phyloP scores from a whole-genome alignment of 257 asterid genomes.

The Ilex asprella region DNA sequence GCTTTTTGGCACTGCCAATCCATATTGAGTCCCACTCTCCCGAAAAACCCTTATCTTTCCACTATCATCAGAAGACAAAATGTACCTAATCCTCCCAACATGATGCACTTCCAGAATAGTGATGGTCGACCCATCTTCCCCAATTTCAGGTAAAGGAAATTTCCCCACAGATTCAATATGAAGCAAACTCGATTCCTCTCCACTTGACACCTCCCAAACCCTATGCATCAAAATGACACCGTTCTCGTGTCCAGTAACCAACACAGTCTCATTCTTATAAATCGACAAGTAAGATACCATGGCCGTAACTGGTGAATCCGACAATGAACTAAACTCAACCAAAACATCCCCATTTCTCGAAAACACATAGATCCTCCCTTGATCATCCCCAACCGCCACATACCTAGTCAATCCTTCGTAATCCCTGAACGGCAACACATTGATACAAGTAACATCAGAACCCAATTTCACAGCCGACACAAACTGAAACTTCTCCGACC shows the following conservation, averaged over 20 bases:
- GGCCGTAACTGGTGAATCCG: constrained; percentile 48
- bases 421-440: constrained; percentile 69
- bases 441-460: constrained; percentile 56
- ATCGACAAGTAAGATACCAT: constrained; percentile 52
- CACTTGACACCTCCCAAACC: constrained; percentile 60
- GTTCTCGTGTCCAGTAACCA: constrained; percentile 71
- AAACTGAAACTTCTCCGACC: constrained; percentile 91
- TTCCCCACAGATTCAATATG: constrained; percentile 43
- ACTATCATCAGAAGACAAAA: constrained; percentile 44
- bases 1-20: constrained; percentile 46
- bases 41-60: constrained; percentile 60
- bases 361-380: constrained; percentile 54
- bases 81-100: constrained; percentile 71
- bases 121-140: constrained; percentile 30
- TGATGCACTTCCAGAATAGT: constrained; percentile 67
- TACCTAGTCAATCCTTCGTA: constrained; percentile 74
- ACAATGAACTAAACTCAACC: constrained; percentile 41
- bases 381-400: constrained; percentile 72
- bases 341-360: constrained; percentile 66
- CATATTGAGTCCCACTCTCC: constrained; percentile 65
- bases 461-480: constrained; percentile 80
- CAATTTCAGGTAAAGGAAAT: constrained; percentile 32
- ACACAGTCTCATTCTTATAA: constrained; percentile 73
- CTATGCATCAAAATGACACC: constrained; percentile 67
- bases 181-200: constrained; percentile 58